Evolutionary conservation across 1,139 yeast genomes (phyloP), one percentile per base, ranked within the genome.

Genomic region (Sugiyamaella xylanicola): DNA sequence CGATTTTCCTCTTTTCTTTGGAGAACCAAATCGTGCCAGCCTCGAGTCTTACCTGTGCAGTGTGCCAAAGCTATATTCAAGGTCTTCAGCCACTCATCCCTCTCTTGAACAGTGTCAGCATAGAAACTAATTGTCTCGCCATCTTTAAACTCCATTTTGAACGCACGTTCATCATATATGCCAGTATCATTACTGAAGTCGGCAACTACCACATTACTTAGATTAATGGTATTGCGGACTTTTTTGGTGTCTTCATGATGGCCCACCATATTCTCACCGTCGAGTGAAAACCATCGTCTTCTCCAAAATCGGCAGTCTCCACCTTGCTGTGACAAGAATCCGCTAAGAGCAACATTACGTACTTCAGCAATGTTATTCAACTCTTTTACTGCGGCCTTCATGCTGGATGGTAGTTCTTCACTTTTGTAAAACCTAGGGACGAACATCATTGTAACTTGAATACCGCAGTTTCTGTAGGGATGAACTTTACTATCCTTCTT

Each of bases 221-320:
- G 74, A 67, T 86, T 85, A 63, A 87, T 82, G 61, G 81, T 81
- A 39, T 88, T 86, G 57, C 89, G 74, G 0, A 85, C 76, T 69
- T 84, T 85, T 64, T 77, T 80, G 2, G 85, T 76, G 49, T 77
- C 80, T 62, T 85, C 89, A 63, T 85, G 84, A 65, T 83, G 86
- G 0, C 90, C 91, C 35, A 80, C 71, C 56, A 87, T 73, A 29
- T 83, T 80, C 21, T 79, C 76, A 0, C 86, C 88, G 40, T 74
- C 67, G 29, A 87, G 76, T 63, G 78, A 81, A 74, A 83, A 87
- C 74, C 77, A 86, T 50, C 93, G 70, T 59, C 85, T 77, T 60
- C 86, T 81, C 86, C 87, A 83, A 44, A 77, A 72, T 13, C 78
- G 79, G 66, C 89, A 83, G 71, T 87, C 95, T 0, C 93, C 93